Conservation (phyloP, 257 asterid genomes). For the Leptodermis oblonga region DNA sequence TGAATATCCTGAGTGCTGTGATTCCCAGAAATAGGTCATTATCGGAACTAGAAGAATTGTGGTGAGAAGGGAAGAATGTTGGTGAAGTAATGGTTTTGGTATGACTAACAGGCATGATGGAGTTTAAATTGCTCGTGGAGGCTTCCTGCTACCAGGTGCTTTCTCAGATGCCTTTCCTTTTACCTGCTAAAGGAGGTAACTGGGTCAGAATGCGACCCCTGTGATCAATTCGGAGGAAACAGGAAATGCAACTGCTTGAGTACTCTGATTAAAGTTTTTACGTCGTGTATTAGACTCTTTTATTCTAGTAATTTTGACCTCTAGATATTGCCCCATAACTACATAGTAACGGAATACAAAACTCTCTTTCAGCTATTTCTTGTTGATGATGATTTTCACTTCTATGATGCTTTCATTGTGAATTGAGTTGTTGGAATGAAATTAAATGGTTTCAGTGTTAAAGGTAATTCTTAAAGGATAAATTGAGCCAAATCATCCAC, state of each 20-base stretch:
- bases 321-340: neutral
- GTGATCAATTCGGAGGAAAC: neutral
- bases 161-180: neutral
- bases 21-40: conserved; percentile 51
- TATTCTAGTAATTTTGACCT: neutral
- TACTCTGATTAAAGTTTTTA: too few species aligned
- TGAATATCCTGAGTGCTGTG: conserved; percentile 65
- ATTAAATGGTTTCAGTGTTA: too few species aligned
- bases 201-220: too few species aligned
- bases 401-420: too few species aligned
- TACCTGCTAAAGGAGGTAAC: neutral
- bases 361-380: neutral
- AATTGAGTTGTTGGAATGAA: too few species aligned
- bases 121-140: neutral
- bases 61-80: neutral
- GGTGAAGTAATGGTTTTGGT: neutral
- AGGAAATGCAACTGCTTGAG: too few species aligned
- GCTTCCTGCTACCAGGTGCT: neutral
- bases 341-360: neutral
- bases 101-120: neutral
- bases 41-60: neutral
- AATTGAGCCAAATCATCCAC: too few species aligned
- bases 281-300: neutral
- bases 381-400: neutral
- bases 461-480: too few species aligned